Evolutionary conservation across 352 stramenopile genomes (phyloP).

Genomic region (Phytophthora macrochlamydospora): DNA sequence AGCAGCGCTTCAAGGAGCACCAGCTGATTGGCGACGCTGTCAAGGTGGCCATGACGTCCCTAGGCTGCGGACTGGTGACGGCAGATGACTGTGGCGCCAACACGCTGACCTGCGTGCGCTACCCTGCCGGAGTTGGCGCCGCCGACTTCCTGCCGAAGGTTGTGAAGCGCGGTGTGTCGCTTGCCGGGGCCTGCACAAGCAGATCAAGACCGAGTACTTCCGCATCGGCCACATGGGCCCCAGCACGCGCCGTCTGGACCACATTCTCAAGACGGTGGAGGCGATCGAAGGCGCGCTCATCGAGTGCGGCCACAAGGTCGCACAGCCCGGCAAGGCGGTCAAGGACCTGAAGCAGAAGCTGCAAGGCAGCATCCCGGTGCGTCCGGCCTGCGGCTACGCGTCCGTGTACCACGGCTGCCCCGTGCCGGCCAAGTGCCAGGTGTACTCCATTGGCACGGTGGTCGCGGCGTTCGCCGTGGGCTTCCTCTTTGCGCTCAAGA

Average conservation of each 20-base stretch:
- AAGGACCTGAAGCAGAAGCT: constrained; percentile 65
- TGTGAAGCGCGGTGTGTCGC: constrained; percentile 68
- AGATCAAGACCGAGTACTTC: constrained; percentile 89
- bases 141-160: constrained; percentile 80
- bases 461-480: constrained; percentile 62
- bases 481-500: constrained; percentile 64
- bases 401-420: constrained; percentile 63
- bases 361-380: constrained; percentile 53
- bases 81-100: constrained; percentile 53
- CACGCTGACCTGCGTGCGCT: constrained; percentile 80
- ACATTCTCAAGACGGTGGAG: constrained; percentile 75
- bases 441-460: constrained; percentile 68
- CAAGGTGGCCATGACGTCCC: constrained; percentile 68
- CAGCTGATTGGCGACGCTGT: constrained; percentile 57
- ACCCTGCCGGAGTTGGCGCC: constrained; percentile 63
- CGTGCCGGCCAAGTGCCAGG: constrained; percentile 70
- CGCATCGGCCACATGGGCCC: constrained; percentile 86
- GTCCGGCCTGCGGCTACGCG: constrained; percentile 45
- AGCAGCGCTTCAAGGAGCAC: constrained; percentile 79
- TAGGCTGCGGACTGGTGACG: constrained; percentile 70
- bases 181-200: constrained; percentile 78
- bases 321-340: constrained; percentile 55
- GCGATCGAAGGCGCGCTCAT: constrained; percentile 75
- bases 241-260: constrained; percentile 74
- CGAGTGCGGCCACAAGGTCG: constrained; percentile 71